Conservation (phyloP, 2,329 filamentous ascomycete genomes). For the Arachnomyces sp. region DNA sequence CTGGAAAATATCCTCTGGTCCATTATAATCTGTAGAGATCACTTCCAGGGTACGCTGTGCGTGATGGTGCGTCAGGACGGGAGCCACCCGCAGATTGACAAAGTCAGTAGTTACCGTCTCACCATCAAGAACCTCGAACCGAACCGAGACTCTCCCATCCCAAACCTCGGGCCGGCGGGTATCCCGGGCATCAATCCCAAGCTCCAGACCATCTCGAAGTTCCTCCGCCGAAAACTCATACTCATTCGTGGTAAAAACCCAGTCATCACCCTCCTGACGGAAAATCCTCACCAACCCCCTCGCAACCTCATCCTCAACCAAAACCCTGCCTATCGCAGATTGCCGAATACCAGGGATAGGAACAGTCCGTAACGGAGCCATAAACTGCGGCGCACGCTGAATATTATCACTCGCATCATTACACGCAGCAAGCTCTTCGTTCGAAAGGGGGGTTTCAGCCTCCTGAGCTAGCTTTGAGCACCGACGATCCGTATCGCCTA, state of each 20-base stretch:
- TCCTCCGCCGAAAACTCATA: conserved; percentile 22
- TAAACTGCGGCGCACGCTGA: conserved; percentile 21
- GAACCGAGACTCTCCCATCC: conserved; percentile 10
- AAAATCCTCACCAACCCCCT: conserved; percentile 24
- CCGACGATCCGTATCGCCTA: conserved; percentile 25
- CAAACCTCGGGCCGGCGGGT: conserved; percentile 13
- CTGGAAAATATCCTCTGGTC: conserved; percentile 3
- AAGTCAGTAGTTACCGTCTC: conserved; percentile 14
- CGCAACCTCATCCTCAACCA: conserved; percentile 7
- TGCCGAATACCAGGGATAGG: conserved; percentile 15
- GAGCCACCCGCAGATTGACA: conserved; percentile 30
- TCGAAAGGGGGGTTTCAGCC: conserved; percentile 8
- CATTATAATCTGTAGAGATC: conserved; percentile 16
- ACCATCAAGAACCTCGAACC: conserved; percentile 23
- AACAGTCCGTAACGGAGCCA: conserved; percentile 27
- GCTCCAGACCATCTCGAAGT: conserved; percentile 22
- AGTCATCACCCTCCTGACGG: conserved; percentile 13
- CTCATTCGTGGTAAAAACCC: conserved; percentile 20
- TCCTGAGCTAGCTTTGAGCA: conserved; percentile 18
- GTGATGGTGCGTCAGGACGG: conserved; percentile 33
- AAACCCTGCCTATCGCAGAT: conserved; percentile 5
- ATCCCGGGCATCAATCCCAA: conserved; percentile 32
- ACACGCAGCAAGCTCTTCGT: conserved; percentile 24
- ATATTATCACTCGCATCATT: conserved; percentile 31
- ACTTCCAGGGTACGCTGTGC: conserved; percentile 19